Evolutionary conservation across 1,284 basidiomycete genomes (phyloP).

Genomic region (Naganishia sp.): DNA sequence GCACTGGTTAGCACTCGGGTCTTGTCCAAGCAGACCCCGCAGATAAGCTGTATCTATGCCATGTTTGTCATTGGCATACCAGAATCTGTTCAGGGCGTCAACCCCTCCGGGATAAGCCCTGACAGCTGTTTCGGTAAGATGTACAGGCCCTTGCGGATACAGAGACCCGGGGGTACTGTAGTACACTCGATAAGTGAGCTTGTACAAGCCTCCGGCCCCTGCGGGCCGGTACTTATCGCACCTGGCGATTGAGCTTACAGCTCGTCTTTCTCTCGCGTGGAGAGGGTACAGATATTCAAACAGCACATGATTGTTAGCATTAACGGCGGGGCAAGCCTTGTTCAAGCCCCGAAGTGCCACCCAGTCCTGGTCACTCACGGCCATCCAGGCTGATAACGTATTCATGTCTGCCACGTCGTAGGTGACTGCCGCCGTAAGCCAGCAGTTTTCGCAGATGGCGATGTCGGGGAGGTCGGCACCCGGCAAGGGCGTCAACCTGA

Average conservation of each 20-base stretch:
- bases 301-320: background rate
- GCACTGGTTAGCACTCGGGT: too few relatives aligned
- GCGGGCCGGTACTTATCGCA: background rate
- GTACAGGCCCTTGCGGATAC: background rate
- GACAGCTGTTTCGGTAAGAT: background rate
- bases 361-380: background rate
- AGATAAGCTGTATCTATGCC: too few relatives aligned
- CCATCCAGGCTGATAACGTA: too few relatives aligned
- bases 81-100: slow-evolving; percentile 1
- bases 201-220: background rate
- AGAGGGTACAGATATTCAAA: slow-evolving; percentile 4
- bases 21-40: too few relatives aligned
- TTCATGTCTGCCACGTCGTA: background rate
- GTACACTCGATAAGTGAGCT: background rate
- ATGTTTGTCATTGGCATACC: background rate
- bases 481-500: too few relatives aligned
- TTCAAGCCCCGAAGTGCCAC: background rate
- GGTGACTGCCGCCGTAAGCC: background rate
- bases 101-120: slow-evolving; percentile 3
- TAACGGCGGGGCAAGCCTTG: background rate
- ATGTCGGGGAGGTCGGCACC: too few relatives aligned
- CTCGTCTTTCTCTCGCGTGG: slow-evolving; percentile 4
- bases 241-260: background rate
- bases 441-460: background rate
- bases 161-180: background rate